Evolutionary conservation across 345 rosid species (phyloP).

Genomic region (Brassica cretica): DNA sequence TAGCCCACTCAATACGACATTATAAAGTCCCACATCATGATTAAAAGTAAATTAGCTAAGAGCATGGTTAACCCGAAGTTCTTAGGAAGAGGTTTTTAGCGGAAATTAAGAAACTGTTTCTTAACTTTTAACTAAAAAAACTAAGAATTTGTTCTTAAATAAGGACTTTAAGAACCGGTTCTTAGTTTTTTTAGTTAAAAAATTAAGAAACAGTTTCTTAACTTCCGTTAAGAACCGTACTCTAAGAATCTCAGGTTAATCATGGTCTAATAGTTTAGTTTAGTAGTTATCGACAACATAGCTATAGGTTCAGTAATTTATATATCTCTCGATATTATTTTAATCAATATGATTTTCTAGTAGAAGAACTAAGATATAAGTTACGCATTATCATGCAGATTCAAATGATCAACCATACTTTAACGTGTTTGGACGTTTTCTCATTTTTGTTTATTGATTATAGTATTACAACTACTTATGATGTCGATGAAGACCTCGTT

Average conservation of each 20-base stretch:
- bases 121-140: no score
- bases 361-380: neutral
- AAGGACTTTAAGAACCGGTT: no score
- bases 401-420: neutral
- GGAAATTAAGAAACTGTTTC: no score
- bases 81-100: no score
- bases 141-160: no score
- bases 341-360: neutral
- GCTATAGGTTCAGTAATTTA: neutral
- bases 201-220: no score
- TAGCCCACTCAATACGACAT: neutral
- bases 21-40: neutral
- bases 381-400: slow-evolving; percentile 25
- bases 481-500: slow-evolving; percentile 28
- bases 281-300: neutral
- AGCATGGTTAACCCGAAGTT: no score
- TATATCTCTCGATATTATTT: neutral
- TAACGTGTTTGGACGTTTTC: neutral
- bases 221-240: no score
- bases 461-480: neutral
- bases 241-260: no score
- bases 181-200: no score
- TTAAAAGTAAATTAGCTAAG: no score
- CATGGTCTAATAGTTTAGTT: neutral
- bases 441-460: neutral